phyloP scores from a whole-genome alignment of 2,329 filamentous ascomycete genomes.

The Ramularia collo-cygni region DNA sequence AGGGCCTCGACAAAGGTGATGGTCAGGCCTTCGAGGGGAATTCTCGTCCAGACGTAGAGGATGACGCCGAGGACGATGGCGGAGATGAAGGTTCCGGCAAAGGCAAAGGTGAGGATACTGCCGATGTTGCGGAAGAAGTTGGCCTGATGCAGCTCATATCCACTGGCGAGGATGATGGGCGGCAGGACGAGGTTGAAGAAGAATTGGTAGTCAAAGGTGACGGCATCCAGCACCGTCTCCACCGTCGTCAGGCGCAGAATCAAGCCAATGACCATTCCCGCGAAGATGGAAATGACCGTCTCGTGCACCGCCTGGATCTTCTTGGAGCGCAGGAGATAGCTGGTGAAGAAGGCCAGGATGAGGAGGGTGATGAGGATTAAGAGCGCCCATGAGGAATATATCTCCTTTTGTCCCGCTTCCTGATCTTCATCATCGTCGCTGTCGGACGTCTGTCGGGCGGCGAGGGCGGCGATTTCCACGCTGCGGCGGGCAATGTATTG shows the following conservation, averaged over 20 bases:
- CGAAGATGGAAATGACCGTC: conserved; percentile 97
- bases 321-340: conserved; percentile 92
- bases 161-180: conserved; percentile 93
- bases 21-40: conserved; percentile 76
- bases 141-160: conserved; percentile 94
- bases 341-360: conserved; percentile 90
- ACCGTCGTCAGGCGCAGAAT: conserved; percentile 75
- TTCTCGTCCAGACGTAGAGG: conserved; percentile 78
- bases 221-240: conserved; percentile 77
- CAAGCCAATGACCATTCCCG: conserved; percentile 91
- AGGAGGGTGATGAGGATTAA: conserved; percentile 95
- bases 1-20: conserved; percentile 94
- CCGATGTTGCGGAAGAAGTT: conserved; percentile 99
- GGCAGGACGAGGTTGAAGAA: conserved; percentile 99
- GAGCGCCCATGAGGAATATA: conserved; percentile 91
- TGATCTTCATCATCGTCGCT: conserved; percentile 51
- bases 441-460: conserved; percentile 40
- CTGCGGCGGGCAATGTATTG: conserved; percentile 13
- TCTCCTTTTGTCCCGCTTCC: conserved; percentile 85
- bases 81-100: conserved; percentile 93
- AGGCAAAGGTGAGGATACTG: conserved; percentile 94
- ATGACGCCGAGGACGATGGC: conserved; percentile 89
- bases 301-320: conserved; percentile 97
- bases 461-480: conserved; percentile 15
- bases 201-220: conserved; percentile 98